Evolutionary conservation across 805 yeast genomes (phyloP), one percentile per base, ranked within the genome.

Genomic region (Isabelozyma heimii): DNA sequence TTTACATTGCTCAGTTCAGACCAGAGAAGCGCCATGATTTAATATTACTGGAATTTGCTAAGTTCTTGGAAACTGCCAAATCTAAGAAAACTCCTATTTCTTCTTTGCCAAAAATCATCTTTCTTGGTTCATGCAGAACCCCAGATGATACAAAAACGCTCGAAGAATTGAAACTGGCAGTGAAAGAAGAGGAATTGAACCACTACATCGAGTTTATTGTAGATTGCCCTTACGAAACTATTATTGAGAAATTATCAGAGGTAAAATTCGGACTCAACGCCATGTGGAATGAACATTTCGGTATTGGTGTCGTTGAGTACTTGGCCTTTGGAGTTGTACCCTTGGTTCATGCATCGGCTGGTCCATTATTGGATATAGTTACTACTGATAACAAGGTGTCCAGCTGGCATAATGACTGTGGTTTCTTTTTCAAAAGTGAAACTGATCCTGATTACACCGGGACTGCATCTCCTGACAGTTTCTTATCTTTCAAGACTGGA

Each of bases 281-380:
- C 28, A 94, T 94, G 99, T 94, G 99, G 99, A 94, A 94, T 68
- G 99, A 94, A 72, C 99, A 94, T 71, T 94, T 94, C 66, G 99
- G 99, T 15, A 94, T 94, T 59, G 92, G 97, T 1, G 92, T 94
- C 5, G 99, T 94, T 7, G 99, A 94, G 66, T 89, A 91, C 63
- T 75, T 88, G 70, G 85, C 92, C 1, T 80, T 87, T 47, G 98
- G 97, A 0, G 77, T 87, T 26, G 81, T 94, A 14, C 97, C 99
- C 1, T 70, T 94, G 2, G 94, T 84, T 3, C 98, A 95, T 67
- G 95, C 95, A 4, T 87, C 96, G 46, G 99, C 97, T 0, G 99
- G 99, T 1, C 99, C 99, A 8, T 75, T 81, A 40, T 71, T 84
- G 48, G 99, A 94, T 66, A 94, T 94, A 51, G 94, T 89, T n/a